Conservation (phyloP, 2,329 filamentous ascomycete genomes). For the Colletotrichum magnum region DNA sequence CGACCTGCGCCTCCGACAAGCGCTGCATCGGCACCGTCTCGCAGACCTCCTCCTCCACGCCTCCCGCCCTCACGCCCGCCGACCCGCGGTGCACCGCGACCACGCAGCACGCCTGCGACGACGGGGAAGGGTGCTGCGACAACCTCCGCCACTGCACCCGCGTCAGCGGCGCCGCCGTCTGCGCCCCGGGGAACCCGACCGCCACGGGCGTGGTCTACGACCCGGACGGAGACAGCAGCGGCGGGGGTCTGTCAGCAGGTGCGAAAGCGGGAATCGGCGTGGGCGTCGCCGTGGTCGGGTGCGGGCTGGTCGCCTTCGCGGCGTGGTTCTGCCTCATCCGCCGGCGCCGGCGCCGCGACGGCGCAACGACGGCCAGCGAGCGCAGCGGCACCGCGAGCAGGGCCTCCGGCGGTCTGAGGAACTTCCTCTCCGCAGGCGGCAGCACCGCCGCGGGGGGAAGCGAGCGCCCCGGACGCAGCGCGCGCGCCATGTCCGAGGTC, state of each 20-base stretch:
- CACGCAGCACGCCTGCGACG: conserved; percentile 59
- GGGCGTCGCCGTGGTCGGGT: conserved; percentile 62
- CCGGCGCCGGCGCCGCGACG: conserved; percentile 48
- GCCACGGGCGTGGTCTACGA: conserved; percentile 49
- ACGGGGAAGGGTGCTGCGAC: conserved; percentile 64
- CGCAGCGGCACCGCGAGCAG: conserved; percentile 20
- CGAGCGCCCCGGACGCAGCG: conserved; percentile 32
- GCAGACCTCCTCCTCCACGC: conserved; percentile 40
- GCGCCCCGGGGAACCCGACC: conserved; percentile 54
- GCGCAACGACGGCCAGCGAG: conserved; percentile 26
- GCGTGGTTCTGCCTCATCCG: conserved; percentile 64
- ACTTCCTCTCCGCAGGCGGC: conserved; percentile 17
- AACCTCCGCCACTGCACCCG: conserved; percentile 59
- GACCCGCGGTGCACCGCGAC: conserved; percentile 59
- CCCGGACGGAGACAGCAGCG: conserved; percentile 39
- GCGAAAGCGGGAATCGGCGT: conserved; percentile 71
- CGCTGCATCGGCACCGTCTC: conserved; percentile 52
- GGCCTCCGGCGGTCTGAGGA: conserved; percentile 21
- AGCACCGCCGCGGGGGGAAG: conserved; percentile 38
- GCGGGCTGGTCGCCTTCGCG: conserved; percentile 57
- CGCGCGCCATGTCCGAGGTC: conserved; percentile 50
- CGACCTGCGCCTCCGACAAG: conserved; percentile 55
- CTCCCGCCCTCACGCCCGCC: conserved; percentile 51
- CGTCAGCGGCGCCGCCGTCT: conserved; percentile 53
- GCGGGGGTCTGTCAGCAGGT: conserved; percentile 57